These are phyloP conservation scores for Pseudomicrostroma phylloplanum DNA, from an alignment of 1,284 basidiomycete genomes.

Conservation along the genomic window DNA sequence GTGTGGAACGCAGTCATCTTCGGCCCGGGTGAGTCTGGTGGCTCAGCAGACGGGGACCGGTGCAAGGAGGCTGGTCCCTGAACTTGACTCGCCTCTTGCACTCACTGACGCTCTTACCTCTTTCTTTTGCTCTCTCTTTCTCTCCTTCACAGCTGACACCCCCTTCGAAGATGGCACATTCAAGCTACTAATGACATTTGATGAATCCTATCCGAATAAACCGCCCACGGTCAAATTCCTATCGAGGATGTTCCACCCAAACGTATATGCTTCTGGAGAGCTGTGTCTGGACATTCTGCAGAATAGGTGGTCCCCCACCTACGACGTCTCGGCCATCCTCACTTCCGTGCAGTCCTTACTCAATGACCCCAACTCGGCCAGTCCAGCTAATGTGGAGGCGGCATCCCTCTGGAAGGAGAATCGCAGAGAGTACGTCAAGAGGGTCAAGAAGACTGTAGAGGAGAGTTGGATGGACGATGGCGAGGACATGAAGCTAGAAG, in stretches of 20 bases:
- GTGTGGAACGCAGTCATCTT: slow-evolving; percentile 99
- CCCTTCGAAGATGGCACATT: slow-evolving; percentile 99
- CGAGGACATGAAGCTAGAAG: slow-evolving; percentile 15
- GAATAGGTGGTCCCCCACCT: slow-evolving; percentile 96
- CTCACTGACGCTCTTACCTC: slow-evolving; percentile 12
- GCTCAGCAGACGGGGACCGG: neutral
- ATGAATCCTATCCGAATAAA: slow-evolving; percentile 97
- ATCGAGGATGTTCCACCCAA: slow-evolving; percentile 96
- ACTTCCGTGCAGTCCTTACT: slow-evolving; percentile 90
- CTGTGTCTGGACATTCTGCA: slow-evolving; percentile 96
- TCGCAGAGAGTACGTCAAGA: slow-evolving; percentile 92
- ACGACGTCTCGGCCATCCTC: slow-evolving; percentile 95
- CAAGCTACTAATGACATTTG: slow-evolving; percentile 88
- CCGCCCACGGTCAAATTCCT: slow-evolving; percentile 95
- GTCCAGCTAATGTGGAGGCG: slow-evolving; percentile 94
- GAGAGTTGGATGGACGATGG: slow-evolving; percentile 50
- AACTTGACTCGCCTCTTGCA: slow-evolving; percentile 7
- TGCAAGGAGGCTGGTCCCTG: neutral
- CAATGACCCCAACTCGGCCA: slow-evolving; percentile 95
- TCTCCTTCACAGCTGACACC: slow-evolving; percentile 67
- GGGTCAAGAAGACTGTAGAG: slow-evolving; percentile 66
- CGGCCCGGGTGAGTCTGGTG: slow-evolving; percentile 68
- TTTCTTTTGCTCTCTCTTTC: slow-evolving; percentile 9
- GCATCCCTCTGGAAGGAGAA: slow-evolving; percentile 93
- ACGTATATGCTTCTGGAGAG: slow-evolving; percentile 96